A percentile compares a stretch with the other conserved stretches of the same genome.
phyloP scores from a whole-genome alignment of 805 yeast genomes.

The Candida gorgasii region DNA sequence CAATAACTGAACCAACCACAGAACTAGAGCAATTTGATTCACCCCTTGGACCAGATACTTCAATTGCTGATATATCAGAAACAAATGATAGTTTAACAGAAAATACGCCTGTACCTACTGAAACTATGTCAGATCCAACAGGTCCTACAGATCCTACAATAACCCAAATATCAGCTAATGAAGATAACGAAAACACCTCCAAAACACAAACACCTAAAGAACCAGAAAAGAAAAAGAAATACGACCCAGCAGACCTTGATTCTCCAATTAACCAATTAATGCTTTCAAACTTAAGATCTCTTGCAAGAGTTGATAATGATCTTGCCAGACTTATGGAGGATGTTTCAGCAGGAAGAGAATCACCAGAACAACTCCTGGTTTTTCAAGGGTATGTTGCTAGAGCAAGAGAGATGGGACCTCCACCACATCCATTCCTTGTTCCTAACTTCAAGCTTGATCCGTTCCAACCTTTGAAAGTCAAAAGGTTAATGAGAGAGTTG shows the following conservation, averaged over 20 bases:
- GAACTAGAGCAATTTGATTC: background rate
- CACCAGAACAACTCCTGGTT: constrained; percentile 66
- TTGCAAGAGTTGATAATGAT: constrained; percentile 73
- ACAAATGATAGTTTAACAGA: too few species aligned
- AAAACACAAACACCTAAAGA: background rate
- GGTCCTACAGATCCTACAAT: background rate
- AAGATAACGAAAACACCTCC: background rate
- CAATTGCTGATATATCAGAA: background rate
- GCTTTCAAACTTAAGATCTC: constrained; percentile 79
- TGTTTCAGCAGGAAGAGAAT: constrained; percentile 83
- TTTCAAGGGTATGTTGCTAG: constrained; percentile 80
- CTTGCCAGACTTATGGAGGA: constrained; percentile 74
- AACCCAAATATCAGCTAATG: background rate
- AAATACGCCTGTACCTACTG: background rate
- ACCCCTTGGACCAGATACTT: background rate
- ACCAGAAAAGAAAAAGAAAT: constrained; percentile 10
- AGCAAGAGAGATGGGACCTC: constrained; percentile 76
- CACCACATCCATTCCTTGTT: constrained; percentile 27
- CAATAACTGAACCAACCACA: background rate
- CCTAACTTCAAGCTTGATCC: constrained; percentile 22
- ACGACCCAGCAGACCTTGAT: constrained; percentile 41
- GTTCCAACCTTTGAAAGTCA: constrained; percentile 24
- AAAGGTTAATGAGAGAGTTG: constrained; percentile 22
- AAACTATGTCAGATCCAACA: background rate
- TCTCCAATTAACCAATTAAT: constrained; percentile 72